Base-by-base conservation (phyloP, 192 early-diverging fungal genomes). In the Linnemannia exigua region DNA sequence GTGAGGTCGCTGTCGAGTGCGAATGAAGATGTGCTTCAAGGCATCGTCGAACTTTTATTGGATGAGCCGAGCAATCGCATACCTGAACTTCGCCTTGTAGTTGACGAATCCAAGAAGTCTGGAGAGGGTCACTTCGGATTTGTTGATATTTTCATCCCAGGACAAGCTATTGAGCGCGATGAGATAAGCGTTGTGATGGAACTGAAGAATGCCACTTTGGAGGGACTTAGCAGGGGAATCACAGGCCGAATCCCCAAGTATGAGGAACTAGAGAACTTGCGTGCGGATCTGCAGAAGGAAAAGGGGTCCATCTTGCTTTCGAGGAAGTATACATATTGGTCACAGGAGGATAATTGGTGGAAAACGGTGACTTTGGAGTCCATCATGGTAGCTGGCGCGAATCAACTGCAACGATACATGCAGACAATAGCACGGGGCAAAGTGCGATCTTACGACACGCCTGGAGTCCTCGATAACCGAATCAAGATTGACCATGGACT, bases 311-410 rank as follows among this genome's bases (percentile, higher is more conserved):
- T 17, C 33, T 54, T 87, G 54, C 74, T 81, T 58, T 54, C 68
- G 52, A 87, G 85, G 72, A 81, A 87, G 37, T 87, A 87, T 72
- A 72, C 76, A 76, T 74, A 81, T 80, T 87, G 79, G 73, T 87
- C 75, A 67, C 68, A 87, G 70, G 75, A 66, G 51, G 46, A 72
- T 72, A 28, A 70, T 66, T 1, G 50, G 73, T 70, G 74, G 68
- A 76, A 61, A 76, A 75, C 48, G 54, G 75, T 67, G 50, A 80
- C 79, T 47, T 67, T 87, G 28, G 74, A 66, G 67, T 68, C 44
- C 66, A 67, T 87, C 63, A 80, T 81, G 69, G 75, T 54, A 48
- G 75, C 61, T 72, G 79, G 61, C 52, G 74, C 77, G 74, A 76
- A 76, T 67, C 69, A 87, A 52, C 79, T 80, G 47, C 38, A 54